Percentiles rank a stretch among this genome's conserved stretches.
Evolutionary conservation across 441 rosid genomes (phyloP).

Genomic region (Breynia disticha): DNA sequence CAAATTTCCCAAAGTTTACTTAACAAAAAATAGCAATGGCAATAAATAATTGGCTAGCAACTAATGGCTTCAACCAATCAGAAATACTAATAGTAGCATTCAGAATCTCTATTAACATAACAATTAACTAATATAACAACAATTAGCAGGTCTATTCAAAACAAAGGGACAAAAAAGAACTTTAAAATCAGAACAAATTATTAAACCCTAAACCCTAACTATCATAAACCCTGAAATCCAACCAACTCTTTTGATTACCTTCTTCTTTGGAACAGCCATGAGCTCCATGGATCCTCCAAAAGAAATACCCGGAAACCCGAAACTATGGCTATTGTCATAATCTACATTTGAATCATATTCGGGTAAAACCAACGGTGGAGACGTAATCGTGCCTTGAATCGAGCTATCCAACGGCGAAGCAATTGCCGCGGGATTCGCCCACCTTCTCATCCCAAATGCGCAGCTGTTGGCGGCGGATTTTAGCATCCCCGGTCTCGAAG

Average conservation of each 20-base stretch:
- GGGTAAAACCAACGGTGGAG: slow-evolving; percentile 33
- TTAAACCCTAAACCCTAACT: slow-evolving; percentile 10
- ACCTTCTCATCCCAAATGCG: slow-evolving; percentile 22
- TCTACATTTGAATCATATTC: slow-evolving; percentile 30
- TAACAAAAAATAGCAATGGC: no score
- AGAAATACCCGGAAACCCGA: slow-evolving; percentile 32
- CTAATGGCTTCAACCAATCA: neutral
- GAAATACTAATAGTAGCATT: neutral
- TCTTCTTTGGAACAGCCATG: slow-evolving; percentile 83
- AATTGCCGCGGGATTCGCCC: slow-evolving; percentile 28
- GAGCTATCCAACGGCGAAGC: slow-evolving; percentile 34
- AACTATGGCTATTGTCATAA: slow-evolving; percentile 13
- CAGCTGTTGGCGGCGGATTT: slow-evolving; percentile 28
- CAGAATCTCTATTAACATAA: neutral
- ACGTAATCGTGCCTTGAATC: slow-evolving; percentile 19
- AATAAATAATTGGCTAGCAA: no score
- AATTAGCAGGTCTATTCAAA: no score
- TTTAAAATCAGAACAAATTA: no score
- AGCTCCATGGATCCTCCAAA: slow-evolving; percentile 58
- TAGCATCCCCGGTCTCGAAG: slow-evolving; percentile 8
- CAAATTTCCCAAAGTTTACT: no score
- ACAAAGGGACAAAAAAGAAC: no score
- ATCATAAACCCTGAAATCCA: slow-evolving; percentile 1
- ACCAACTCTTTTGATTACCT: slow-evolving; percentile 24
- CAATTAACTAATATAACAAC: no score